Evolutionary conservation across 495 filamentous ascomycete genomes (phyloP), one percentile per base, ranked within the genome.

Genomic region (Aspergillus bertholletiae): DNA sequence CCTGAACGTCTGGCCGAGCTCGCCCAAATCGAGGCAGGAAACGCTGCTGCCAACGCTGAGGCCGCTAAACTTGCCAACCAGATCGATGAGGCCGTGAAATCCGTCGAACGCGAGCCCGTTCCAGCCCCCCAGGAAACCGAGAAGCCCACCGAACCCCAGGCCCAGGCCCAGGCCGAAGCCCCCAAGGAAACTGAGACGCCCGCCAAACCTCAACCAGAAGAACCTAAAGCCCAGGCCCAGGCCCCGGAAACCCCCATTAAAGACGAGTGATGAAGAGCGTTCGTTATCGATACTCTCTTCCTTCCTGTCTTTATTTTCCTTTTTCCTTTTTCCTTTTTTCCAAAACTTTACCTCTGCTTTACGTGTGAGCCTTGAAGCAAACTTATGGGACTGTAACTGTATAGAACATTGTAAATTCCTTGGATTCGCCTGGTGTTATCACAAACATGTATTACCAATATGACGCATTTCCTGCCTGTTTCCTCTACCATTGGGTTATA

Each of bases 251-350:
- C 39, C 18, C 39, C 39, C 17, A 15, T 13, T 11, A 43, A 43
- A 43, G 39, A 43, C n/a, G 7, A 43, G 39, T 43, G 22, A 43
- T 43, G 39, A 22, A 43, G 39, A 21, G 39, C 18, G 20, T 22
- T 22, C 7, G 66, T 74, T 39, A 76, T 28, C 26, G 26, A 57
- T 20, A 73, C 74, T 56, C 74, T 65, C 52, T 76, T 76, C 18
- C 74, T 75, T 34, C 74, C 74, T 15, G 0, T 50, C 21, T 37
- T 34, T n/a, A n/a, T n/a, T n/a, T n/a, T n/a, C n/a, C n/a, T n/a
- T n/a, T n/a, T n/a, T n/a, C n/a, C n/a, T n/a, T n/a, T n/a, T n/a
- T n/a, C n/a, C n/a, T n/a, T n/a, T n/a, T n/a, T n/a, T n/a, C n/a
- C n/a, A n/a, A n/a, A n/a, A 9, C 18, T 17, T 48, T 48, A 32